A percentile compares a stretch with the other conserved stretches of the same genome.
phyloP scores from a whole-genome alignment of 1,284 basidiomycete species.

The Rhodotorula sp. region DNA sequence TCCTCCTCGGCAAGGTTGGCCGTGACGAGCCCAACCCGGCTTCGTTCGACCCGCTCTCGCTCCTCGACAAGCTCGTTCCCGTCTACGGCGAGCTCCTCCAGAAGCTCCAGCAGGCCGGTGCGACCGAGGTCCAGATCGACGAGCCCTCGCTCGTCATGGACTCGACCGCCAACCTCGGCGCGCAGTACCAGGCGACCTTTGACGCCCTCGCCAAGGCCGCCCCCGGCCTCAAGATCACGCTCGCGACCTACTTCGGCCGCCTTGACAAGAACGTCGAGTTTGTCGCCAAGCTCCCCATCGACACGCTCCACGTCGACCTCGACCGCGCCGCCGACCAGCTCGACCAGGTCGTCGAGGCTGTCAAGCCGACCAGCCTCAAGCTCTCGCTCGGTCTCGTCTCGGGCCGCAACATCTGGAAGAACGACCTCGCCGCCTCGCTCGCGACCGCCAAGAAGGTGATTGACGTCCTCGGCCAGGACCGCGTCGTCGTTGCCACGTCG shows the following conservation, averaged over 20 bases:
- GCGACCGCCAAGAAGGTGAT: constrained; percentile 83
- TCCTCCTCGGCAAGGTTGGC: constrained; percentile 86
- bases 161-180: constrained; percentile 73
- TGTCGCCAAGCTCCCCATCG: constrained; percentile 88
- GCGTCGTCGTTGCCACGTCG: constrained; percentile 91
- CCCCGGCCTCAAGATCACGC: constrained; percentile 74
- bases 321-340: constrained; percentile 86
- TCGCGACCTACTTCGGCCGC: constrained; percentile 86
- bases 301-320: constrained; percentile 95
- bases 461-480: constrained; percentile 69
- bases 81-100: constrained; percentile 88
- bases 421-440: constrained; percentile 83
- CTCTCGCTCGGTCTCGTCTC: constrained; percentile 96
- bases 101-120: constrained; percentile 90
- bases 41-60: constrained; percentile 86
- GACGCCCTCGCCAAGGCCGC: constrained; percentile 76
- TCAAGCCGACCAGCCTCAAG: constrained; percentile 77
- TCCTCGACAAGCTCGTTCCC: constrained; percentile 86
- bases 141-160: constrained; percentile 97
- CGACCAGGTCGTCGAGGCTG: constrained; percentile 74
- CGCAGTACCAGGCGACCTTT: constrained; percentile 81
- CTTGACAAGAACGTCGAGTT: constrained; percentile 89
- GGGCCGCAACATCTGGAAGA: constrained; percentile 99
- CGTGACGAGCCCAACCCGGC: constrained; percentile 71
- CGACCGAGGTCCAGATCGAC: constrained; percentile 92